These are phyloP conservation scores for Liquidambar formosana DNA, from an alignment of 164 flowering plant genomes.

Conservation along the genomic window DNA sequence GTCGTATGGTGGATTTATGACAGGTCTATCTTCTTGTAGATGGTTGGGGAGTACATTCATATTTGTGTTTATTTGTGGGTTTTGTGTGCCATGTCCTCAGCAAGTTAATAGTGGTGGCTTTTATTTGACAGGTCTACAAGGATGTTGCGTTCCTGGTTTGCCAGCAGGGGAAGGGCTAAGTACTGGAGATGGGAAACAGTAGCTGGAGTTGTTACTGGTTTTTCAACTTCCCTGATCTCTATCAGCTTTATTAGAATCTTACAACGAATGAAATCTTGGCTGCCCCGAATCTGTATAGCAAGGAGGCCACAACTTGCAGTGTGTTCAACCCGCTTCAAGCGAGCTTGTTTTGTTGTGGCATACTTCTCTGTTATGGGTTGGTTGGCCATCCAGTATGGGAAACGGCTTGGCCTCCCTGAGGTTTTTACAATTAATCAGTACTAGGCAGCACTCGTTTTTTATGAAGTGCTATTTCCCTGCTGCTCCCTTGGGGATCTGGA, in stretches of 20 bases:
- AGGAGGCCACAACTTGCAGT: conserved; percentile 13
- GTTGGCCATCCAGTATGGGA: conserved; percentile 52
- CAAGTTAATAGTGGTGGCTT: not conserved
- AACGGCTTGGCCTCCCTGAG: conserved; percentile 45
- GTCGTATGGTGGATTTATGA: too few relatives aligned
- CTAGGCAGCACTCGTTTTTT: conserved; percentile 20
- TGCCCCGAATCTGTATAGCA: conserved; percentile 13
- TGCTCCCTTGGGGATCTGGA: not conserved
- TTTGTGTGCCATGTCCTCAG: too few relatives aligned
- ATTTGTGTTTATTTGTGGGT: too few relatives aligned
- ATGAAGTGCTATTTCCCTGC: conserved; percentile 9
- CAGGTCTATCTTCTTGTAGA: too few relatives aligned
- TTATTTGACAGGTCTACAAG: conserved; percentile 40
- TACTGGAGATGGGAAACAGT: conserved; percentile 38
- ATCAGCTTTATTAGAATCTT: conserved; percentile 36
- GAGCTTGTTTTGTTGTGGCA: conserved; percentile 49
- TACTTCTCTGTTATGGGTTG: conserved; percentile 62
- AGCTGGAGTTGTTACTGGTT: conserved; percentile 53
- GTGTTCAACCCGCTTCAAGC: conserved; percentile 23
- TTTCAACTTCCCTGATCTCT: conserved; percentile 44
- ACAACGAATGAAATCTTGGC: conserved; percentile 23
- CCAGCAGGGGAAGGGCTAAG: conserved; percentile 18
- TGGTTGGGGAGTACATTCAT: too few relatives aligned
- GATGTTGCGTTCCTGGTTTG: conserved; percentile 34
- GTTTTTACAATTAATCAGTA: conserved; percentile 4